phyloP scores from a whole-genome alignment of 495 filamentous ascomycete species.

The Xylaria nigripes region DNA sequence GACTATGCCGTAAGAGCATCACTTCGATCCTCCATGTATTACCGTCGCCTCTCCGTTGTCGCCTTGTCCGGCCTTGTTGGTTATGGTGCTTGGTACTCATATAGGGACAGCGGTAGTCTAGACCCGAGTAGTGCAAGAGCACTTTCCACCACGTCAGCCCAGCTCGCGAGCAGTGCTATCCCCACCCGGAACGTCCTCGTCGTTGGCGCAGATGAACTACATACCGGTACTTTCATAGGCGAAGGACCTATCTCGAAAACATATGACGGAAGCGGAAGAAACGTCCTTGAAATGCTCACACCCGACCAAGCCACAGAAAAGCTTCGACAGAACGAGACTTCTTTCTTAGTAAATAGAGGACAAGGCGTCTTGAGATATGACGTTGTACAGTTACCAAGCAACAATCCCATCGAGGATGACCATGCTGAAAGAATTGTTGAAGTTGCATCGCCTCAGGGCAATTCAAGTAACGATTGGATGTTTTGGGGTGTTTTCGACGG shows the following conservation, averaged over 20 bases:
- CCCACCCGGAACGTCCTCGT: slow-evolving; percentile 52
- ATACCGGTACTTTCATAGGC: slow-evolving; percentile 69
- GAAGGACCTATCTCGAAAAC: slow-evolving; percentile 80
- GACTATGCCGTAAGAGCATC: slow-evolving; percentile 28
- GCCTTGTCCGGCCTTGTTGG: slow-evolving; percentile 41
- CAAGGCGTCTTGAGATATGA: slow-evolving; percentile 92
- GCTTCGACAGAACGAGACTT: slow-evolving; percentile 80
- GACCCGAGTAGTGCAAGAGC: slow-evolving; percentile 21
- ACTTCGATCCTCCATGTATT: slow-evolving; percentile 43
- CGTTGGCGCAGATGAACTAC: slow-evolving; percentile 76
- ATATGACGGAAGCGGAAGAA: slow-evolving; percentile 68
- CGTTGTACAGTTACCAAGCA: slow-evolving; percentile 88
- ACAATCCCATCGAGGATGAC: slow-evolving; percentile 97
- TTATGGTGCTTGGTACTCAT: slow-evolving; percentile 45
- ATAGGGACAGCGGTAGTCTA: slow-evolving; percentile 28
- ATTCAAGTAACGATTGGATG: slow-evolving; percentile 81
- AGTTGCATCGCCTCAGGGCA: slow-evolving; percentile 43
- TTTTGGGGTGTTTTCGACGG: slow-evolving; percentile 99
- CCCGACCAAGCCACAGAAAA: slow-evolving; percentile 90
- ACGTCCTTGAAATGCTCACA: slow-evolving; percentile 88
- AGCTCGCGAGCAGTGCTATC: slow-evolving; percentile 18
- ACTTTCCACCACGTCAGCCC: slow-evolving; percentile 23
- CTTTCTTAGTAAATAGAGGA: slow-evolving; percentile 81
- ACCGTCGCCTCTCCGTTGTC: slow-evolving; percentile 37
- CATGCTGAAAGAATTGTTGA: slow-evolving; percentile 96